These are phyloP conservation scores for Diaporthe humulicola DNA, from an alignment of 2,329 filamentous ascomycete species.

Conservation along the genomic window DNA sequence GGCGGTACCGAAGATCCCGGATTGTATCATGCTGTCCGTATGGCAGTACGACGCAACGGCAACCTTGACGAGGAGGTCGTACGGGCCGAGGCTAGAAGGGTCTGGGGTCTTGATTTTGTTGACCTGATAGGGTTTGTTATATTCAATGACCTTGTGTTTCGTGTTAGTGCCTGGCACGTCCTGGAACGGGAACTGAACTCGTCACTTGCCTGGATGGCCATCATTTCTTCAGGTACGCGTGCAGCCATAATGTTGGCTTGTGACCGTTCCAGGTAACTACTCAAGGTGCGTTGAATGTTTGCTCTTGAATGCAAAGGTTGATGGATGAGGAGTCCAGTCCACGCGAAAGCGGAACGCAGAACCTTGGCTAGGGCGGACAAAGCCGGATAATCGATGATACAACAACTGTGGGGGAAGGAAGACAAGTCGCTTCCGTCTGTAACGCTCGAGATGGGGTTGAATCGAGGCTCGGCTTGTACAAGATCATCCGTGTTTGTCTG, in stretches of 20 bases:
- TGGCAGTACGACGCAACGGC: conserved; percentile 73
- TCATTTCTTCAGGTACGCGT: conserved; percentile 33
- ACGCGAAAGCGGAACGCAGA: not conserved
- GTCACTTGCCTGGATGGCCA: conserved; percentile 34
- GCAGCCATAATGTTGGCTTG: not conserved
- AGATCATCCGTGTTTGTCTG: not conserved
- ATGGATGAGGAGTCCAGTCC: not conserved
- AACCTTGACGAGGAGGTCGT: conserved; percentile 72
- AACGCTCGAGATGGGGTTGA: not conserved
- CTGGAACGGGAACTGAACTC: no score
- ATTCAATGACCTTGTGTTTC: conserved; percentile 51
- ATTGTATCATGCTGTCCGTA: conserved; percentile 69
- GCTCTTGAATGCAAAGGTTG: not conserved
- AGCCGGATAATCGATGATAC: not conserved
- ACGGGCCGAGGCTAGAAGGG: conserved; percentile 58
- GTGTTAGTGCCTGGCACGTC: not conserved
- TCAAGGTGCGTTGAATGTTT: not conserved
- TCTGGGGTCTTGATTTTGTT: conserved; percentile 63
- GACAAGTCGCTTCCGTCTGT: no score
- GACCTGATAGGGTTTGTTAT: conserved; percentile 68
- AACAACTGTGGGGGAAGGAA: not conserved
- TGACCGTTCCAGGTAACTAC: not conserved
- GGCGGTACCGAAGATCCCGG: conserved; percentile 60
- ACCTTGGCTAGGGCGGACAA: not conserved
- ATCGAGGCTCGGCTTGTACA: not conserved